phyloP scores from a whole-genome alignment of 148 eudicot species.

The Rhododendron simsii region DNA sequence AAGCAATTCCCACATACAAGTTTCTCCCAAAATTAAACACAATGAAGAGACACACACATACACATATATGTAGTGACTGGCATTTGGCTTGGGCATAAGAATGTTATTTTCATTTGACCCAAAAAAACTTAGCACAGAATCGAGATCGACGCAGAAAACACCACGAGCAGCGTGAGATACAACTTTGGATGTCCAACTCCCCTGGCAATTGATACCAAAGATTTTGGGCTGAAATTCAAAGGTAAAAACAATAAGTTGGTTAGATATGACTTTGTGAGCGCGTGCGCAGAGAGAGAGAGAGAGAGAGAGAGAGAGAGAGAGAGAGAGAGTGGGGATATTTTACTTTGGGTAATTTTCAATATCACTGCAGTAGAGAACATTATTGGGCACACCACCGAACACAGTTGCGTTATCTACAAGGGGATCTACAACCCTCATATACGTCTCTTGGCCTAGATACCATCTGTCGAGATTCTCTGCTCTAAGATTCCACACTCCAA shows the following conservation, averaged over 20 bases:
- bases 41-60: too few species aligned
- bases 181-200: not conserved
- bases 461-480: slow-evolving; percentile 82
- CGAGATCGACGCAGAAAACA: not conserved
- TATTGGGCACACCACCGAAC: slow-evolving; percentile 40
- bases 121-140: not conserved
- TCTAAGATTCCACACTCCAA: slow-evolving; percentile 90
- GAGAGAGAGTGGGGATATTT: not conserved
- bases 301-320: not conserved
- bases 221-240: not conserved
- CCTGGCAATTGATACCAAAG: not conserved
- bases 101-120: not conserved
- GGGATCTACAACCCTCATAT: slow-evolving; percentile 62
- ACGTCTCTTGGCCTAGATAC: slow-evolving; percentile 96
- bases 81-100: not conserved
- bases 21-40: too few species aligned
- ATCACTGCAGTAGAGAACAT: slow-evolving; percentile 75
- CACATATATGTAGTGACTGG: not conserved
- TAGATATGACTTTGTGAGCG: not conserved
- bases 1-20: too few species aligned
- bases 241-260: not conserved
- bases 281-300: not conserved
- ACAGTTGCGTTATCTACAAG: slow-evolving; percentile 55
- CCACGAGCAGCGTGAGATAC: not conserved
- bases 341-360: slow-evolving; percentile 51